Conservation (phyloP, 306 rosid genomes). For the Amphicarpaea edgeworthii region DNA sequence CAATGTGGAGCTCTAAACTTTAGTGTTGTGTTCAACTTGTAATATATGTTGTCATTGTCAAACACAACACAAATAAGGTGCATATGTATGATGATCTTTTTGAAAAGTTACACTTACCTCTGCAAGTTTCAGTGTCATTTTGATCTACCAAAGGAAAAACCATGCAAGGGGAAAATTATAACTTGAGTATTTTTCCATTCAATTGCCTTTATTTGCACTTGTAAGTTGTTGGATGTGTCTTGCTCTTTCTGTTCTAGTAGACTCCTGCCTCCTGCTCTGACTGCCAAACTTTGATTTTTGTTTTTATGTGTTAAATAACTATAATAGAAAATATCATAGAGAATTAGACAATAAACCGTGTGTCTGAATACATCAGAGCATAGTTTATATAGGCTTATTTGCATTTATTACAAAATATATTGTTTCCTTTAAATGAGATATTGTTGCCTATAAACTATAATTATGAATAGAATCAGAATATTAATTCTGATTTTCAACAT, state of each 20-base stretch:
- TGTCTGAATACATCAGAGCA: too few relatives aligned
- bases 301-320: too few relatives aligned
- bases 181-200: neutral
- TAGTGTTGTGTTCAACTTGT: slow-evolving; percentile 3
- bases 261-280: neutral
- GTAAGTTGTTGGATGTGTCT: neutral
- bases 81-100: neutral
- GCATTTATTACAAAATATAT: too few relatives aligned
- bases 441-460: too few relatives aligned
- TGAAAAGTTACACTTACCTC: neutral
- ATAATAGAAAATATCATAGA: too few relatives aligned
- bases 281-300: neutral
- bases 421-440: too few relatives aligned
- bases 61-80: slow-evolving; percentile 10
- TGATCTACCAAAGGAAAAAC: neutral
- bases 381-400: too few relatives aligned
- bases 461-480: too few relatives aligned
- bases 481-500: too few relatives aligned
- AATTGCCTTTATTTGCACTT: neutral
- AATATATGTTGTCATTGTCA: neutral
- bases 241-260: neutral
- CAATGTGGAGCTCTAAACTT: slow-evolving; percentile 7
- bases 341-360: too few relatives aligned
- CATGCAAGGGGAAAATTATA: neutral
- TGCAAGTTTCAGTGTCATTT: neutral